Evolutionary conservation across 148 eudicot species (phyloP).

Genomic region (Bassia scoparia): DNA sequence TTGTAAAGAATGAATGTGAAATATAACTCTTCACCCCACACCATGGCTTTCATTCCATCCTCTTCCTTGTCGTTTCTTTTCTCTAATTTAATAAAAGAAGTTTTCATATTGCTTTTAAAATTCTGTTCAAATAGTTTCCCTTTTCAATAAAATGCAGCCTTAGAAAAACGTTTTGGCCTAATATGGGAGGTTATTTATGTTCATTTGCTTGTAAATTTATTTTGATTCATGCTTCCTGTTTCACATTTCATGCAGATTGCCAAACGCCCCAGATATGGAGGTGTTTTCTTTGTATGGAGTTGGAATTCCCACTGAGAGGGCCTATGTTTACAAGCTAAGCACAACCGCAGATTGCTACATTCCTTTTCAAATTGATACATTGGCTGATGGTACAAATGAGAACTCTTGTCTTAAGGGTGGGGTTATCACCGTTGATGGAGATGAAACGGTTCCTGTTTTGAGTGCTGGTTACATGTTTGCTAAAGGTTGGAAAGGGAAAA

Average conservation of each 20-base stretch:
- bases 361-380: slow-evolving; percentile 75
- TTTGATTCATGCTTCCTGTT: not conserved
- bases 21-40: not conserved
- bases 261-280: slow-evolving; percentile 85
- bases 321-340: slow-evolving; percentile 66
- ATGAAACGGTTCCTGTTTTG: slow-evolving; percentile 81
- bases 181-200: too few relatives aligned
- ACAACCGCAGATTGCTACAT: slow-evolving; percentile 62
- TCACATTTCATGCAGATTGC: slow-evolving; percentile 44
- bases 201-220: not conserved
- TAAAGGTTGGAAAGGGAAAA: slow-evolving; percentile 81
- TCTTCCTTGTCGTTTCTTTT: not conserved
- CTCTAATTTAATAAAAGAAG: not conserved
- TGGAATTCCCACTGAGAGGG: slow-evolving; percentile 85
- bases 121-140: too few relatives aligned
- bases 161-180: too few relatives aligned
- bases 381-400: slow-evolving; percentile 49
- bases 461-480: slow-evolving; percentile 89
- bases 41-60: not conserved
- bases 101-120: too few relatives aligned
- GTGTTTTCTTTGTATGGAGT: slow-evolving; percentile 83
- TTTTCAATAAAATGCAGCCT: too few relatives aligned
- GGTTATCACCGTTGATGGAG: slow-evolving; percentile 75
- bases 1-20: not conserved
- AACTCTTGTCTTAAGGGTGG: slow-evolving; percentile 64